phyloP scores from a whole-genome alignment of 73 alveolate species.

The Symbiodinium natans region DNA sequence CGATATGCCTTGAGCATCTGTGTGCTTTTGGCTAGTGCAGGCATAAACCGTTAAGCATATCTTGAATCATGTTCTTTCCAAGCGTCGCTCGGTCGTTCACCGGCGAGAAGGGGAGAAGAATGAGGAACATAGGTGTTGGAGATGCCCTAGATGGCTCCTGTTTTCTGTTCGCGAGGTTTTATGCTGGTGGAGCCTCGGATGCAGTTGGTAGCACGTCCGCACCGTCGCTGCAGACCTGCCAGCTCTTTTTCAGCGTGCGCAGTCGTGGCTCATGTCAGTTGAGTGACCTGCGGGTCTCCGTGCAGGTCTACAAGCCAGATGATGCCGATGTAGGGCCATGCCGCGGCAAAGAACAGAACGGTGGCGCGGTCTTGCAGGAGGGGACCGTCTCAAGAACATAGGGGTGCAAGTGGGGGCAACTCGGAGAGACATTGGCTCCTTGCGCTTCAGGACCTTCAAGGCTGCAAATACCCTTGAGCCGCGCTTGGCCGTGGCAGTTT shows the following conservation, averaged over 20 bases:
- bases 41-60: too few relatives aligned
- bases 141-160: too few relatives aligned
- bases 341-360: conserved; percentile 20
- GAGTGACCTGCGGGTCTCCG: not conserved
- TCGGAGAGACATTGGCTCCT: too few relatives aligned
- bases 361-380: not conserved
- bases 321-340: conserved; percentile 22
- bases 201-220: not conserved
- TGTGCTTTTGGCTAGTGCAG: too few relatives aligned
- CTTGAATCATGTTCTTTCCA: too few relatives aligned
- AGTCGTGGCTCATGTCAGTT: not conserved
- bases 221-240: not conserved
- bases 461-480: conserved; percentile 1
- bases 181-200: conserved; percentile 74
- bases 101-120: too few relatives aligned
- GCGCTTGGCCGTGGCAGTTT: not conserved
- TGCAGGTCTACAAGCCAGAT: conserved; percentile 79
- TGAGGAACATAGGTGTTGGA: too few relatives aligned
- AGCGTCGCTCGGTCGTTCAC: too few relatives aligned
- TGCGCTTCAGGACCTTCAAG: conserved; percentile 17
- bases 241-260: too few relatives aligned
- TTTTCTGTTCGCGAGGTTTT: conserved; percentile 66
- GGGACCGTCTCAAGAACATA: not conserved
- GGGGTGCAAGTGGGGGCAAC: too few relatives aligned
- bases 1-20: too few relatives aligned